Evolutionary conservation across 1,284 basidiomycete species (phyloP), one percentile per base, ranked within the genome.

Genomic region (Meripilus lineatus): DNA sequence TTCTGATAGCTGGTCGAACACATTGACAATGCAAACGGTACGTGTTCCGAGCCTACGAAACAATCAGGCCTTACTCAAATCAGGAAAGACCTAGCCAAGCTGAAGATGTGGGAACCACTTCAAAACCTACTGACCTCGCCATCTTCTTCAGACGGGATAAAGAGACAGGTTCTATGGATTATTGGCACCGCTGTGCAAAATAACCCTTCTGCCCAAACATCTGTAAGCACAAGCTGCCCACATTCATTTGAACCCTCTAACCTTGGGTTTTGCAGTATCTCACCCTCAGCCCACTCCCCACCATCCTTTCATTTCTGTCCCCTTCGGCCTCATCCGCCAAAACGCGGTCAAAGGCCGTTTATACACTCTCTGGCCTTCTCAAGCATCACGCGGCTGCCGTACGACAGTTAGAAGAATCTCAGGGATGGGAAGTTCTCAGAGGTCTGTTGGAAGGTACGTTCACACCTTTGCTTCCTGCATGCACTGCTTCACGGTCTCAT

Each of bases 21-120:
- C 37, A 92, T 99, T 46, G 95, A 99, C 60, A 99, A 99, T 63
- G 94, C 95, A 2, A 97, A 93, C 61, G 84, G 88, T 89, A 52
- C 47, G 75, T 6, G 30, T 25, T 50, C 15, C 44, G 44, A 8
- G 39, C 3, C 40, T 10, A 32, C 46, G 6, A 45, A 14, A 3
- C 2, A 5, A 8, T 14, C 36, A 50, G 33, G 38, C 18, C 32
- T 20, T 21, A 13, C 23, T 22, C 34, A 15, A 38, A n/a, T n/a
- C n/a, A n/a, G n/a, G 6, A 4, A 51, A 91, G 89, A 98, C 68
- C 74, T 99, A 41, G 79, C 80, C 44, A 82, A 81, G 45, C 67
- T 98, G 56, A 77, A 84, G 49, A 81, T 99, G 67, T 98, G 95
- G 94, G 74, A 80, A 41, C 83, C 89, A 0, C 61, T 99, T 2